Evolutionary conservation across 768 basidiomycete species (phyloP), one percentile per base, ranked within the genome.

Genomic region (Mycena kentingensis): DNA sequence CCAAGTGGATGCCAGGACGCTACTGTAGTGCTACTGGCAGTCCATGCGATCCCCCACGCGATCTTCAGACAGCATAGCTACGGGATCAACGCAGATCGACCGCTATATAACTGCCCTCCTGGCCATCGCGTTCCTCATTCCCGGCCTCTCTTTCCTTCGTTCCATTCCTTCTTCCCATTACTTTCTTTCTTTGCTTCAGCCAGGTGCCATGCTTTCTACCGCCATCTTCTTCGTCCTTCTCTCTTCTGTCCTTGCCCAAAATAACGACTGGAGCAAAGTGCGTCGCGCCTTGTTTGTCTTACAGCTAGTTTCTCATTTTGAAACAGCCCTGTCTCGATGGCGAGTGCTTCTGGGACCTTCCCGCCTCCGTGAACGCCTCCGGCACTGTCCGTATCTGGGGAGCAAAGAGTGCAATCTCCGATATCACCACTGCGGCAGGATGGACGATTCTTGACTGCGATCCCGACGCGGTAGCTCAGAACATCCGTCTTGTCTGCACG

Each of bases 251-350:
- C 51, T 58, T 25, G 56, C 56, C 52, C 56, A 58, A 54, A 53
- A 58, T 50, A 58, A 58, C 49, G 52, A 58, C 48, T 58, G 56
- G 56, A 49, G 21, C 7, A 46, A 46, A 34, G 56, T 58, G 32
- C 25, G 56, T n/a, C 26, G 22, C 2, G 10, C 3, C 3, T 29
- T 38, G 2, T 36, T 3, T 5, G 18, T 5, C 19, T 28, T 6
- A 1, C 0, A 11, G 6, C 19, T 18, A n/a, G 38, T 2, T 6
- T 10, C 31, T 5, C 6, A 29, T 28, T 3, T 34, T 46, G 16
- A 52, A 2, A 5, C 16, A 58, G 56, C 56, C 56, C 1, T 58
- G 56, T 39, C 43, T 50, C 19, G 28, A 54, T 0, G 56, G 56
- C 15, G 48, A 58, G 34, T 58, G 56, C 39, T 58, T 53, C 38